A percentile compares a stretch with the other conserved stretches of the same genome.
Conservation (phyloP, 345 rosid genomes). For the sweet orange (Citrus sinensis) region DNA sequence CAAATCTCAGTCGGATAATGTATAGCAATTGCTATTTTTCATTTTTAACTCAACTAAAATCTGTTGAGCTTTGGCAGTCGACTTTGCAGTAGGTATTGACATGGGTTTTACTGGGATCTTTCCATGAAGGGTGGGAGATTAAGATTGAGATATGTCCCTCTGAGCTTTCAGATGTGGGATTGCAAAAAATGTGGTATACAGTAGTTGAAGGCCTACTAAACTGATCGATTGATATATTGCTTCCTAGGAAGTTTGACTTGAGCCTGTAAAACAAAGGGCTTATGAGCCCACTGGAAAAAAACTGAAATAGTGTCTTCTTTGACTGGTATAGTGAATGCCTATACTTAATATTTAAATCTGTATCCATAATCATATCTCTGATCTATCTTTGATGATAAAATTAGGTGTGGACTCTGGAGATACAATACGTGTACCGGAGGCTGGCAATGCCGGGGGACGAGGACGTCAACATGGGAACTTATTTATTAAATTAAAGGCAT, state of each 20-base stretch:
- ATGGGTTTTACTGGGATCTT: not conserved
- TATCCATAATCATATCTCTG: not conserved
- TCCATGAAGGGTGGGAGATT: not conserved
- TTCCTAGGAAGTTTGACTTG: not conserved
- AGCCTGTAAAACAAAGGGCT: not conserved
- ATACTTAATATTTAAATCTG: not conserved
- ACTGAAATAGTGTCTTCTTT: not conserved
- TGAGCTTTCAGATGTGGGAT: not conserved
- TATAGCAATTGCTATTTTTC: not conserved
- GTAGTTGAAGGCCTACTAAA: not conserved
- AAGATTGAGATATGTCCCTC: not conserved
- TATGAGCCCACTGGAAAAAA: not conserved
- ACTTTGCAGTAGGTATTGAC: not conserved
- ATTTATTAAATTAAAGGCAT: slow-evolving; percentile 76
- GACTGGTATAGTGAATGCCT: not conserved
- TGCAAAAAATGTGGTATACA: not conserved
- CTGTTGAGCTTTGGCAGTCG: not conserved
- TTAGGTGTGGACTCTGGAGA: slow-evolving; percentile 87
- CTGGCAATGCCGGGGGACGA: slow-evolving; percentile 62
- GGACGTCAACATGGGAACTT: slow-evolving; percentile 67
- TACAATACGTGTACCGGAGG: slow-evolving; percentile 62
- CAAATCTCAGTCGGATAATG: not conserved
- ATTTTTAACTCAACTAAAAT: too few species aligned
- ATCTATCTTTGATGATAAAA: not conserved
- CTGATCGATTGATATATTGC: not conserved